These are phyloP conservation scores for Cavenderia fasciculata DNA, from an alignment of 78 protist species.

Conservation along the genomic window DNA sequence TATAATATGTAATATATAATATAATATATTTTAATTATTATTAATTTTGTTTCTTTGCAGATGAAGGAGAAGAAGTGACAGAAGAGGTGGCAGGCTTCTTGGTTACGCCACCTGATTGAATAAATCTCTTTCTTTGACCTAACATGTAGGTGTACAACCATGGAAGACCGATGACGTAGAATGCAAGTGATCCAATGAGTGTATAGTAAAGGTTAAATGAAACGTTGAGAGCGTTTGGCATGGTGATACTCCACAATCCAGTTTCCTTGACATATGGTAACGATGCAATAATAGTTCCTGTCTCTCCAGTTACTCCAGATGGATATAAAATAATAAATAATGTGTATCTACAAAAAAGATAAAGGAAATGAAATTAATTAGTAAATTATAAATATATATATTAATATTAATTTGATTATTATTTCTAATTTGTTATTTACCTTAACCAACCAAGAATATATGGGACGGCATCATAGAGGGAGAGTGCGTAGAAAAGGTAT, in stretches of 20 bases:
- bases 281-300: conserved; percentile 38
- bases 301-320: conserved; percentile 82
- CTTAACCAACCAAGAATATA: conserved; percentile 77
- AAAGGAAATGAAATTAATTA: neutral
- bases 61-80: too few relatives aligned
- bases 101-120: conserved; percentile 21
- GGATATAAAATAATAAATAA: conserved; percentile 79
- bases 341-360: conserved; percentile 53
- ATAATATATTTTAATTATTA: too few relatives aligned
- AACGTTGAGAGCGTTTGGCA: conserved; percentile 76
- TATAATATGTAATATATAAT: too few relatives aligned
- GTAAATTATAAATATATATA: neutral
- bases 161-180: conserved; percentile 84
- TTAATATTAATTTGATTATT: neutral
- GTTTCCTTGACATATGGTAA: conserved; percentile 23
- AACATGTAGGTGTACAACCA: conserved; percentile 83
- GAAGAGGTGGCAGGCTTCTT: too few relatives aligned
- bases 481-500: conserved; percentile 82
- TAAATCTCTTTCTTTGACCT: conserved; percentile 76
- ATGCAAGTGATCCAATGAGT: conserved; percentile 1
- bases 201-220: conserved; percentile 14
- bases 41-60: too few relatives aligned
- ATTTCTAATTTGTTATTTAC: neutral
- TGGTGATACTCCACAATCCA: neutral
- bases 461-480: conserved; percentile 46